Base-by-base conservation (phyloP, 768 basidiomycete genomes). In the Pleurotus tuber-regium region DNA sequence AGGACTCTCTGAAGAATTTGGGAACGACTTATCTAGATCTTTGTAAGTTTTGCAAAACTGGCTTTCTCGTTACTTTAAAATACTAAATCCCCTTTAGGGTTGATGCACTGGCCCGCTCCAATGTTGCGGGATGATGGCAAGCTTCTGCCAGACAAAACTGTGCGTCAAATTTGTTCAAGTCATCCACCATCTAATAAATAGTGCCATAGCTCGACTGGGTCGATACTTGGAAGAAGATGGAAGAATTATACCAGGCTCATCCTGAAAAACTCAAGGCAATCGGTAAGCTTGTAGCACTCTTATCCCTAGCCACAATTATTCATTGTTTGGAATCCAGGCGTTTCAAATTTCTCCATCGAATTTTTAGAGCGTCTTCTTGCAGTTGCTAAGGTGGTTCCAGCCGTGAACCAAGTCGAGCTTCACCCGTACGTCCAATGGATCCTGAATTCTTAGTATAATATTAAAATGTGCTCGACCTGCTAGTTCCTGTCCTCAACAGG, bases 141-240 rank as follows among this genome's bases (percentile, higher is more conserved):
- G 28, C 30, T 40, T n/a, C 25, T 40, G 7, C 50, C 50, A 14
- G 50, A 51, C 21, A 43, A 43, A 30, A 51, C 36, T 12, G 36
- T 51, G 14, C 38, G 50, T n/a, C 9, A 28, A 10, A 24, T 42
- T 10, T n/a, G n/a, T n/a, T n/a, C n/a, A n/a, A n/a, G n/a, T n/a
- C n/a, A n/a, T n/a, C n/a, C n/a, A n/a, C n/a, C n/a, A n/a, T n/a
- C n/a, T n/a, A n/a, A n/a, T n/a, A n/a, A 2, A 18, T 48, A 28
- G 2, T 29, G n/a, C 6, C n/a, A 11, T 25, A 74, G 72, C 44
- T 71, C 61, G 77, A 81, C 61, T 87, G 88, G 81, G 68, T 84
- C 41, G 78, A 92, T 59, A 89, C 89, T 25, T 93, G 90, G 90
- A 83, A 82, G 60, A 64, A 69, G 47, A 87, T 93, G 83, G 89